These are phyloP conservation scores for Hordeum pubiflorum DNA, from an alignment of 202 grass and related monocot genomes.

Conservation along the genomic window DNA sequence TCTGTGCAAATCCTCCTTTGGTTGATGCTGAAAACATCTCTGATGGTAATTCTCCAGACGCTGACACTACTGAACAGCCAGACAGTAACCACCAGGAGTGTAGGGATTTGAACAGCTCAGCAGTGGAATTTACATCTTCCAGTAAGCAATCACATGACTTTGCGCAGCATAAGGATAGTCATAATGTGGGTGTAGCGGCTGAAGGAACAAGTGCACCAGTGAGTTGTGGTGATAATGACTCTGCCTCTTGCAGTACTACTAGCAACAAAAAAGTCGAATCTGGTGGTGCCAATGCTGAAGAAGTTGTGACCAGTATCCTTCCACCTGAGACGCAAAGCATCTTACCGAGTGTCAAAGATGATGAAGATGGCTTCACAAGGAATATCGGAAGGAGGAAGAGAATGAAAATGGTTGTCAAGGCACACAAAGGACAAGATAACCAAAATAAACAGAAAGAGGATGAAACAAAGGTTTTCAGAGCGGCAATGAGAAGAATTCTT, in stretches of 20 bases:
- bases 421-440: conserved; percentile 28
- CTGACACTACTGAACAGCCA: conserved; percentile 20
- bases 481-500: conserved; percentile 87
- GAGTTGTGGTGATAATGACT: conserved; percentile 33
- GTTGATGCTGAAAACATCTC: conserved; percentile 29
- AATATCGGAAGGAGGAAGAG: conserved; percentile 38
- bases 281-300: conserved; percentile 32
- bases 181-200: conserved; percentile 25
- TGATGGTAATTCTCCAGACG: background rate
- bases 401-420: conserved; percentile 34
- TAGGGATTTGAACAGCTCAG: conserved; percentile 25
- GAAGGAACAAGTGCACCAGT: conserved; percentile 21
- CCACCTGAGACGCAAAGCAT: conserved; percentile 28
- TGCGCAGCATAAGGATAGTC: conserved; percentile 20
- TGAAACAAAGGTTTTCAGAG: conserved; percentile 51
- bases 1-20: conserved; percentile 24
- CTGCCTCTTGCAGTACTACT: conserved; percentile 33
- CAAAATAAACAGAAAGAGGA: conserved; percentile 34
- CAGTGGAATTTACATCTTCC: conserved; percentile 21
- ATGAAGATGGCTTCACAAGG: conserved; percentile 29
- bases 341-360: conserved; percentile 23
- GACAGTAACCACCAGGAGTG: conserved; percentile 23
- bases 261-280: conserved; percentile 25
- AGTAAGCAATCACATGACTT: conserved; percentile 27
- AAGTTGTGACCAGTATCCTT: conserved; percentile 31